Base-by-base conservation (phyloP, 441 rosid genomes). In the Pelargonium australe region DNA sequence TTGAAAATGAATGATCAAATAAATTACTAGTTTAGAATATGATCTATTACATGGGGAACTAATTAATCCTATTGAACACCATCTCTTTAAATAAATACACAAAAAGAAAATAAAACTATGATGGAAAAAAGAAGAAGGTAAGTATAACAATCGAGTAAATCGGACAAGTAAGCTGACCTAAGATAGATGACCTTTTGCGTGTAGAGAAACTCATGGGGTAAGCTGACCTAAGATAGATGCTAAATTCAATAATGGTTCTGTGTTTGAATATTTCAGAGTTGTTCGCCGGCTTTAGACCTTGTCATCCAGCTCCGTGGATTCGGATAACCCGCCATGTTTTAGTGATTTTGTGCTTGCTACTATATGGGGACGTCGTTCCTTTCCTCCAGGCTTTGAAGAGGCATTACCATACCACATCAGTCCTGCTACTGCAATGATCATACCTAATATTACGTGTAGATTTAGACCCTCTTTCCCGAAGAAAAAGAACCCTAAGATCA, bases 391-490 rank as follows among this genome's bases (percentile, higher is more conserved):
- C 19, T 68, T 68, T 17, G 70, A 51, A 7, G 70, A 68, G 14
- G 70, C 70, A 9, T 68, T 68, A 2, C 70, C 70, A 19, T 68
- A 68, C 70, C 70, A 68, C 13, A 68, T 34, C 70, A 68, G 53
- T 55, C 70, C 70, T n/a, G 55, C 62, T 12, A 68, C 70, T 10
- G 44, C 70, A 3, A 68, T 55, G 19, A 68, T 34, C 70, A 68
- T 68, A 10, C 70, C 70, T n/a, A 68, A 10, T 17, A 68, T 13
- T 25, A 68, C 63, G 9, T 68, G 70, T 2, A 68, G 61, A 43
- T 55, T 68, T 11, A 68, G 70, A 1, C 70, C 70, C 43, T 68
- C 70, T 68, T 68, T 68, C 44, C 70, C 70, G 44, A 68, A 67
- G 70, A 67, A 67, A 58, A 44, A 43, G 61, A 67, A 67, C 5